Evolutionary conservation across 108 stramenopile species (phyloP).

Genomic region (Schizochytrium sp.): DNA sequence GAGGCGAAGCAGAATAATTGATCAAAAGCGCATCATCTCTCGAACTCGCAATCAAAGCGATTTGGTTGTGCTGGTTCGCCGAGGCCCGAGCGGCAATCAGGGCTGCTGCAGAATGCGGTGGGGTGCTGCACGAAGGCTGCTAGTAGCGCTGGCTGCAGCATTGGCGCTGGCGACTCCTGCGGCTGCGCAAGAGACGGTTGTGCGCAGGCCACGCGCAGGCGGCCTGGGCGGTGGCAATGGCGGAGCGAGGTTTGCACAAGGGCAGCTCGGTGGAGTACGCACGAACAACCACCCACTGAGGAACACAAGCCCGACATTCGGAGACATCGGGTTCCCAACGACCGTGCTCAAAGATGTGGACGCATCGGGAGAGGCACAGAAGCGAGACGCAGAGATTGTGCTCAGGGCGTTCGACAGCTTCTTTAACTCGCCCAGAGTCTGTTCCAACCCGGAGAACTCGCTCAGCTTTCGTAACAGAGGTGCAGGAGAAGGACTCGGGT

Average conservation of each 20-base stretch:
- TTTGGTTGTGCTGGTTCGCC: too few relatives aligned
- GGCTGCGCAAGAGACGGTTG: background rate
- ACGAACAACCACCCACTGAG: too few relatives aligned
- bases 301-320: too few relatives aligned
- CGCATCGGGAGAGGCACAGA: background rate
- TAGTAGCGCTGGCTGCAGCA: background rate
- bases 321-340: background rate
- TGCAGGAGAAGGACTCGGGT: slow-evolving; percentile 16
- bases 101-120: too few relatives aligned
- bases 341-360: background rate
- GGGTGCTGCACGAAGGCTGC: background rate
- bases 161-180: background rate
- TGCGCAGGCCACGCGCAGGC: too few relatives aligned
- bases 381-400: background rate
- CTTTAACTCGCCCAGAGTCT: background rate
- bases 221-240: too few relatives aligned
- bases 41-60: too few relatives aligned
- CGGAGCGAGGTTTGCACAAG: too few relatives aligned
- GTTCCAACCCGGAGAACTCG: background rate
- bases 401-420: background rate
- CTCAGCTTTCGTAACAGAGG: slow-evolving; percentile 37
- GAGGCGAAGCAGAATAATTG: too few relatives aligned
- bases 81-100: too few relatives aligned
- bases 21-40: too few relatives aligned
- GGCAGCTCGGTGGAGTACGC: too few relatives aligned